phyloP scores from a whole-genome alignment of 306 rosid genomes.

The Arachis hypogaea region DNA sequence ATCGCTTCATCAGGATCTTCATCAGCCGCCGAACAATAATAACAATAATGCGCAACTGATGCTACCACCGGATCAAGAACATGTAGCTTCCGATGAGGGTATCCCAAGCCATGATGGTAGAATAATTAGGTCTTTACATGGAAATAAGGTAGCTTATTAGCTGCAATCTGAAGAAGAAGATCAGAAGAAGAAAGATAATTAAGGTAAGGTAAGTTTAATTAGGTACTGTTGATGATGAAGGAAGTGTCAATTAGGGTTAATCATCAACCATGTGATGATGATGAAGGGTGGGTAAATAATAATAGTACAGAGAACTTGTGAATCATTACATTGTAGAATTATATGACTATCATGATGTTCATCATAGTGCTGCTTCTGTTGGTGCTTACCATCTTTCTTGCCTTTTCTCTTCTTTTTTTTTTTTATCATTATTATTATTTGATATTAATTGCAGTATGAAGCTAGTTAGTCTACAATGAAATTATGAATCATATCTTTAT shows the following conservation, averaged over 20 bases:
- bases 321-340: conserved; percentile 22
- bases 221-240: conserved; percentile 38
- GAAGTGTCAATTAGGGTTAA: no score
- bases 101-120: neutral
- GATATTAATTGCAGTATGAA: neutral
- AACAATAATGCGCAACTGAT: no score
- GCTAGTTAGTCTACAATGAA: neutral
- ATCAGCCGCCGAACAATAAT: no score
- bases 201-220: conserved; percentile 47
- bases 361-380: conserved; percentile 10
- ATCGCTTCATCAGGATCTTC: conserved; percentile 36
- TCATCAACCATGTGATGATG: no score
- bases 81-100: neutral
- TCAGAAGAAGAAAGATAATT: conserved; percentile 34
- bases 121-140: neutral
- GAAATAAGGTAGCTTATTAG: neutral
- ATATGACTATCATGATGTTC: neutral
- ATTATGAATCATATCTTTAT: neutral
- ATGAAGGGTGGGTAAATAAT: neutral
- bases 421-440: neutral
- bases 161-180: conserved; percentile 36
- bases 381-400: conserved; percentile 14
- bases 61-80: neutral
- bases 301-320: neutral
- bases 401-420: neutral